Percentiles rank a stretch among this genome's conserved stretches.
Evolutionary conservation across 2,329 filamentous ascomycete species (phyloP).

Genomic region (Sarocladium brachiariae): DNA sequence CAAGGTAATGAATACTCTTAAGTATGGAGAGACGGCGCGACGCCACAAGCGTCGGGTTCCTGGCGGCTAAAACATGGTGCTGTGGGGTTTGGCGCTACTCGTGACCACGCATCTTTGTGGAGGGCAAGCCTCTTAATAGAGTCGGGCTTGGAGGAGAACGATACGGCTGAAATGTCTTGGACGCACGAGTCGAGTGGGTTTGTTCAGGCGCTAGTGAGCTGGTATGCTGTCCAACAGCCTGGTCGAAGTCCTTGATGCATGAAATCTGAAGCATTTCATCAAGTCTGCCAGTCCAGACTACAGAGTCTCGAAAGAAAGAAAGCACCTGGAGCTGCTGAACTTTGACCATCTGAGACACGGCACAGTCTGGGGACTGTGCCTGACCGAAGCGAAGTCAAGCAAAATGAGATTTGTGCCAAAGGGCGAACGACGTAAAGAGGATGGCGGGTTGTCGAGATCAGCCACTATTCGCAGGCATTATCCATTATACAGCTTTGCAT

Average conservation of each 20-base stretch:
- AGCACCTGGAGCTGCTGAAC: too few species aligned
- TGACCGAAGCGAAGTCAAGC: too few species aligned
- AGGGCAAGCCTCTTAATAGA: too few species aligned
- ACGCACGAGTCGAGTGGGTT: background rate
- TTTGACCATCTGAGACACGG: too few species aligned
- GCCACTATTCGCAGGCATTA: slow-evolving; percentile 7
- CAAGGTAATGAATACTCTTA: background rate
- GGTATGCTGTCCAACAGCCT: too few species aligned
- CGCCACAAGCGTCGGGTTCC: slow-evolving; percentile 10
- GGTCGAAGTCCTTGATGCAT: too few species aligned
- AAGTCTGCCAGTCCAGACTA: too few species aligned
- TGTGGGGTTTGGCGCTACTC: slow-evolving; percentile 2
- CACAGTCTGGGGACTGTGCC: too few species aligned
- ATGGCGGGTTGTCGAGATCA: too few species aligned
- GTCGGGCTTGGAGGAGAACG: background rate
- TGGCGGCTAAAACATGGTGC: slow-evolving; percentile 9
- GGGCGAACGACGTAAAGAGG: too few species aligned
- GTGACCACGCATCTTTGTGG: background rate
- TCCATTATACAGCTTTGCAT: slow-evolving; percentile 6
- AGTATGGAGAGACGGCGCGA: slow-evolving; percentile 7
- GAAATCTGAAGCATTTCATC: too few species aligned
- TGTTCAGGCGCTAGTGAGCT: background rate
- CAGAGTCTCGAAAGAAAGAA: too few species aligned
- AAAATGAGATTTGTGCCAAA: background rate
- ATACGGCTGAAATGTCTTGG: background rate